Percentiles rank a stretch among this genome's conserved stretches.
Evolutionary conservation across 768 basidiomycete species (phyloP).

Genomic region (Termitomyces sp.): DNA sequence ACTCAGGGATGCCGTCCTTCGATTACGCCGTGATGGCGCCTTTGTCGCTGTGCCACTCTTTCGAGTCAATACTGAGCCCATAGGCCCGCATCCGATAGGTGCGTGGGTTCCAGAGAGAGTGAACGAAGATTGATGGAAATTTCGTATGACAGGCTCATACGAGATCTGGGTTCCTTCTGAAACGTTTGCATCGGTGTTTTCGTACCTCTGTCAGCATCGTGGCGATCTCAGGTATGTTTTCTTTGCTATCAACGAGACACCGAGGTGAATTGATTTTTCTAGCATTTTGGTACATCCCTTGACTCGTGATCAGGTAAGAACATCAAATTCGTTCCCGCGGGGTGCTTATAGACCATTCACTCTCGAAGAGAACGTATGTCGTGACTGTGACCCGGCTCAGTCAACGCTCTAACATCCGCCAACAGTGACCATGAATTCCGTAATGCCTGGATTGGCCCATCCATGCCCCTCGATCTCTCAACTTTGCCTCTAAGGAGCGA

Average conservation of each 20-base stretch:
- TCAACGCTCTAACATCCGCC: not conserved
- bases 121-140: not conserved
- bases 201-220: constrained; percentile 68
- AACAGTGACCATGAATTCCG: constrained; percentile 70
- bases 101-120: constrained; percentile 21
- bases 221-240: constrained; percentile 60
- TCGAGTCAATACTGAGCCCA: constrained; percentile 65
- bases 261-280: not conserved
- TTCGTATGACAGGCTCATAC: constrained; percentile 52
- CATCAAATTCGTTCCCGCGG: not conserved
- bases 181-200: constrained; percentile 74
- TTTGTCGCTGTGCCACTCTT: constrained; percentile 79
- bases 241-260: not conserved
- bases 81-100: constrained; percentile 79
- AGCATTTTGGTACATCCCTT: constrained; percentile 77
- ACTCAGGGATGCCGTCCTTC: constrained; percentile 69
- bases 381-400: not conserved
- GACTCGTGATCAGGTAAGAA: constrained; percentile 63
- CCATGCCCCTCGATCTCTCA: constrained; percentile 66
- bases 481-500: constrained; percentile 50
- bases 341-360: constrained; percentile 5
- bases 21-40: constrained; percentile 69
- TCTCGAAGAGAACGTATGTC: constrained; percentile 48
- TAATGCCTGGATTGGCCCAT: constrained; percentile 70
- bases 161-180: constrained; percentile 80